Conservation (phyloP, 2,329 filamentous ascomycete genomes). For the Fulvia fulva region DNA sequence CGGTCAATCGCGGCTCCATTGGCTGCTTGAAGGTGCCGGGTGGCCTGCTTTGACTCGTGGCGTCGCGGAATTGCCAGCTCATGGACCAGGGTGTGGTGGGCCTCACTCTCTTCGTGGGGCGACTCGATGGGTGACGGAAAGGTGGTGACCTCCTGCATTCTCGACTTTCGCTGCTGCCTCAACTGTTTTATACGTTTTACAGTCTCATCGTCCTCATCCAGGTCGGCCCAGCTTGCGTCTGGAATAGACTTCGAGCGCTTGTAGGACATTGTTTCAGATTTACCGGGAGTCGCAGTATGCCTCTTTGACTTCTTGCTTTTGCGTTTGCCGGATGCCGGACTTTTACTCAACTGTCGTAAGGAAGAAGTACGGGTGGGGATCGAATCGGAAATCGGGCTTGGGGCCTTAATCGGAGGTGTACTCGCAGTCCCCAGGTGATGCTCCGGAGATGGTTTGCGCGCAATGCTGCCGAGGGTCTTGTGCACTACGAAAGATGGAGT, state of each 20-base stretch:
- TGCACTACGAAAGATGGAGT: background rate
- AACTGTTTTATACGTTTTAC: conserved; percentile 58
- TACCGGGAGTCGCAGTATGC: conserved; percentile 14
- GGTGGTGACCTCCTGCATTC: conserved; percentile 42
- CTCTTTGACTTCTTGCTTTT: conserved; percentile 27
- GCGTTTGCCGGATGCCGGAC: conserved; percentile 23
- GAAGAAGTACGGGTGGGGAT: conserved; percentile 35
- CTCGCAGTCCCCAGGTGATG: background rate
- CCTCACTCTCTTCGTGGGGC: conserved; percentile 8
- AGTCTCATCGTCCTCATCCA: conserved; percentile 46
- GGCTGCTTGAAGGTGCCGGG: conserved; percentile 13
- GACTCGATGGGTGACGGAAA: conserved; percentile 6
- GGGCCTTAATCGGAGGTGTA: conserved; percentile 17
- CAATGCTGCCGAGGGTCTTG: background rate
- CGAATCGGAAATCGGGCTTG: conserved; percentile 31
- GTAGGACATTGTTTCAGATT: conserved; percentile 14
- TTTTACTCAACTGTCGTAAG: conserved; percentile 33
- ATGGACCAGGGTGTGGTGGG: conserved; percentile 7
- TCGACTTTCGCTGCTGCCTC: conserved; percentile 54
- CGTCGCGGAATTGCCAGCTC: conserved; percentile 14
- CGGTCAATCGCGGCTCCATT: conserved; percentile 26
- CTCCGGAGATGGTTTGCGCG: background rate
- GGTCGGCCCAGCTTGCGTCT: conserved; percentile 33
- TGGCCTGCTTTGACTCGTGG: conserved; percentile 15
- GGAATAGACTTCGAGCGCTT: conserved; percentile 27